These are phyloP conservation scores for Musa troglodytarum DNA, from an alignment of 176 grass and related monocot species.

Conservation along the genomic window DNA sequence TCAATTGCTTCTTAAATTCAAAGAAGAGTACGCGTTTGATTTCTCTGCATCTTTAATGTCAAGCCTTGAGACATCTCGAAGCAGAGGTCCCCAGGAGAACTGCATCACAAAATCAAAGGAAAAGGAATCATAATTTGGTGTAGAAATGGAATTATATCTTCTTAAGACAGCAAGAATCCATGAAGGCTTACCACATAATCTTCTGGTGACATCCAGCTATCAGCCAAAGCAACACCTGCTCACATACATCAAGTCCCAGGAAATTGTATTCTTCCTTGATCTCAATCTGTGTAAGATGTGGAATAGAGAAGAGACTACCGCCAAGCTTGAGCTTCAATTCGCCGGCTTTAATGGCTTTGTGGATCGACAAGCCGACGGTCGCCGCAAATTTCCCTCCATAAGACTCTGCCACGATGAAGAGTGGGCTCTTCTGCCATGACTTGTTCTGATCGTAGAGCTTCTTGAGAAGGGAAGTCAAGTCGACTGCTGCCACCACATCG, in stretches of 20 bases:
- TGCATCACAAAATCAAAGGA: slow-evolving; percentile 12
- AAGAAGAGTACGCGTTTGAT: slow-evolving; percentile 34
- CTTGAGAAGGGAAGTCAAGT: slow-evolving; percentile 42
- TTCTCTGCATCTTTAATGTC: slow-evolving; percentile 36
- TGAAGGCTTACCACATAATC: slow-evolving; percentile 54
- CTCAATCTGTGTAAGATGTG: neutral
- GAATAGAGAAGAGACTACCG: slow-evolving; percentile 21
- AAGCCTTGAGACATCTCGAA: slow-evolving; percentile 55
- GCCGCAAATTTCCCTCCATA: slow-evolving; percentile 76
- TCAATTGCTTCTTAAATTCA: no score
- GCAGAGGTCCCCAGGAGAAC: slow-evolving; percentile 50
- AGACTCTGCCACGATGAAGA: slow-evolving; percentile 67
- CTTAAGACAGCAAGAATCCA: no score
- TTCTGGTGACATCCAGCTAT: slow-evolving; percentile 75
- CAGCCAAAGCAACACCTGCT: slow-evolving; percentile 55
- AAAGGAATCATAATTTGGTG: no score
- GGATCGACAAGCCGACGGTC: slow-evolving; percentile 41
- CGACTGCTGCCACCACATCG: slow-evolving; percentile 41
- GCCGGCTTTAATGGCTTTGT: slow-evolving; percentile 38
- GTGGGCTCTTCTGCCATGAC: slow-evolving; percentile 39
- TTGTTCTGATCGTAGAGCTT: slow-evolving; percentile 33
- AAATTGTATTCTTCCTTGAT: neutral
- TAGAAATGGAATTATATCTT: no score
- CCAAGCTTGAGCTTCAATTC: slow-evolving; percentile 56
- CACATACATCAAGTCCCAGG: neutral